These are phyloP conservation scores for Xylaria sp. DNA, from an alignment of 2,329 filamentous ascomycete genomes.

Conservation along the genomic window DNA sequence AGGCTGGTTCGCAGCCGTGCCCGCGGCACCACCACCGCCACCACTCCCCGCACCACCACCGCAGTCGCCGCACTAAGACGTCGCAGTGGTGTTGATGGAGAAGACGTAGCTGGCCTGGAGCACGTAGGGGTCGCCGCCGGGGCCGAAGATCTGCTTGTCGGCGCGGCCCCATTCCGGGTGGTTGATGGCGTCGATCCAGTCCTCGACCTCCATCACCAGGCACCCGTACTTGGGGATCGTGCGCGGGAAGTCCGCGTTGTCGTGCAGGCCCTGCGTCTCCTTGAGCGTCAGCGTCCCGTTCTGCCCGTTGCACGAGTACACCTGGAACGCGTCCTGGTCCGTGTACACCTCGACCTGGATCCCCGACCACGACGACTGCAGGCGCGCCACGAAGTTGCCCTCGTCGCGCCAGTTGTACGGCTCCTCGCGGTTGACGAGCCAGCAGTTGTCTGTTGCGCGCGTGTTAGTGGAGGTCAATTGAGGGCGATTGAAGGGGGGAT, in stretches of 20 bases:
- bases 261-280: constrained; percentile 72
- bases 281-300: constrained; percentile 78
- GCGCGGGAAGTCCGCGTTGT: constrained; percentile 65
- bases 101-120: constrained; percentile 71
- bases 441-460: constrained; percentile 69
- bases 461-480: background rate
- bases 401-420: constrained; percentile 72
- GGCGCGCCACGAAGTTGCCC: constrained; percentile 68
- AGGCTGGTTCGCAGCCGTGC: background rate
- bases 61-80: constrained; percentile 42
- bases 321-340: constrained; percentile 88
- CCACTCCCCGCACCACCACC: constrained; percentile 26
- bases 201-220: constrained; percentile 90
- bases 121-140: constrained; percentile 70
- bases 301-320: constrained; percentile 85
- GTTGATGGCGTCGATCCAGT: constrained; percentile 95
- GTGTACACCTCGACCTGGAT: constrained; percentile 84
- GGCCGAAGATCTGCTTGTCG: constrained; percentile 68
- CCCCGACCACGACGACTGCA: constrained; percentile 80
- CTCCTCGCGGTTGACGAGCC: constrained; percentile 71
- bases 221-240: constrained; percentile 82
- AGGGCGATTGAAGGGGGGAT: background rate
- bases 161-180: constrained; percentile 85
- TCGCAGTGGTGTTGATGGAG: constrained; percentile 57
- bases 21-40: constrained; percentile 8